These are phyloP conservation scores for Penicillium verrucosum DNA, from an alignment of 2,329 filamentous ascomycete genomes.

Conservation along the genomic window DNA sequence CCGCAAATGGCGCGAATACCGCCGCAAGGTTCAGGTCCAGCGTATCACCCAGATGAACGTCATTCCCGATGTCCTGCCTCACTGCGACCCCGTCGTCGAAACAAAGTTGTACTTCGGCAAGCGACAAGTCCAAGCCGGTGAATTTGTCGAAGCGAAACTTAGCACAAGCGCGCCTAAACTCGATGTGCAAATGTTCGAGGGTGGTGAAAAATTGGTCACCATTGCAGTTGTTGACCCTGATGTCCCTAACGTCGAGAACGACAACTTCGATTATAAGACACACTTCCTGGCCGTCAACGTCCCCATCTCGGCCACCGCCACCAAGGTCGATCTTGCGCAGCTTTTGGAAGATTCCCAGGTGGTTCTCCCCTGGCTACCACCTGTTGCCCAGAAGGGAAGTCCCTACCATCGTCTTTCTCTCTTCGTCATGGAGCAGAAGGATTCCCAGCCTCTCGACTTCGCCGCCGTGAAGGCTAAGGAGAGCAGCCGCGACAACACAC, in stretches of 20 bases:
- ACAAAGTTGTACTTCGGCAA: slow-evolving; percentile 77
- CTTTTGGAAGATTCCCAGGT: slow-evolving; percentile 63
- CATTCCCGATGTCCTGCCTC: slow-evolving; percentile 80
- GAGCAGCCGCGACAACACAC: slow-evolving; percentile 64
- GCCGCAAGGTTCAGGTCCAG: slow-evolving; percentile 75
- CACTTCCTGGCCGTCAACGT: slow-evolving; percentile 82
- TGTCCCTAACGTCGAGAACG: slow-evolving; percentile 72
- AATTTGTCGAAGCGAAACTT: slow-evolving; percentile 69
- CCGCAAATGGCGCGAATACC: slow-evolving; percentile 80
- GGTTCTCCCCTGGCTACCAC: slow-evolving; percentile 75
- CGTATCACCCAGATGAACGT: slow-evolving; percentile 83
- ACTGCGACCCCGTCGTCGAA: slow-evolving; percentile 73
- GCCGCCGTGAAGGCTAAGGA: slow-evolving; percentile 53
- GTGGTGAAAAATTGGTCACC: slow-evolving; percentile 75
- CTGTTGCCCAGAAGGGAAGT: slow-evolving; percentile 82
- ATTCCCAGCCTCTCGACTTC: slow-evolving; percentile 58
- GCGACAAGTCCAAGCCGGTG: slow-evolving; percentile 68
- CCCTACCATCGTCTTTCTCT: slow-evolving; percentile 87
- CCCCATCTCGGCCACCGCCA: slow-evolving; percentile 58
- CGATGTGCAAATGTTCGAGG: slow-evolving; percentile 79
- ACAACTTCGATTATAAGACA: slow-evolving; percentile 75
- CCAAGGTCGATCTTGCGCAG: slow-evolving; percentile 62
- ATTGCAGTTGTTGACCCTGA: slow-evolving; percentile 86
- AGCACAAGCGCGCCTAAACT: slow-evolving; percentile 73
- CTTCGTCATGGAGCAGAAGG: slow-evolving; percentile 76